Evolutionary conservation across 768 basidiomycete genomes (phyloP).

Genomic region (Phallus indusiatus): DNA sequence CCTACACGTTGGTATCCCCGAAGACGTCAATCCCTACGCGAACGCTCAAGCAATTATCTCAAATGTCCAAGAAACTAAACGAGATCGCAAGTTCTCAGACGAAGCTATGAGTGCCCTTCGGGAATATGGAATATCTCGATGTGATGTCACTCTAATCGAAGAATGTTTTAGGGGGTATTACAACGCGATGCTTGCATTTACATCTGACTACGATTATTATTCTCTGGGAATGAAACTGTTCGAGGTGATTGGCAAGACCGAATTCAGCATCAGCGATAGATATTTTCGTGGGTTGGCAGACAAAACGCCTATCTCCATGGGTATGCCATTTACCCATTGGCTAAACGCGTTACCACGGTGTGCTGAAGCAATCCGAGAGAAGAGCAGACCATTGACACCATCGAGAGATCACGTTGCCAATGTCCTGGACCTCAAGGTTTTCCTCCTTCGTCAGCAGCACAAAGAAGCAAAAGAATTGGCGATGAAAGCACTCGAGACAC

Average conservation of each 20-base stretch:
- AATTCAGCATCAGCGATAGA: conserved; percentile 55
- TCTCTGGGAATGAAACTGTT: conserved; percentile 41
- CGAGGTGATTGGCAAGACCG: conserved; percentile 43
- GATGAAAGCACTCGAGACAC: conserved; percentile 39
- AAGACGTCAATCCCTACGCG: conserved; percentile 12
- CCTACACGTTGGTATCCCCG: conserved; percentile 23
- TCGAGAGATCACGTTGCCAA: conserved; percentile 45
- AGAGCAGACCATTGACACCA: conserved; percentile 26
- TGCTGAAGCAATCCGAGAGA: conserved; percentile 43
- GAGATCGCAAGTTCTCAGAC: conserved; percentile 21
- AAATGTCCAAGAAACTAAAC: conserved; percentile 32
- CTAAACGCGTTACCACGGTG: conserved; percentile 51
- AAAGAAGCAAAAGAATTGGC: conserved; percentile 34
- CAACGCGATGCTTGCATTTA: conserved; percentile 41
- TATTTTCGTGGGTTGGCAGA: conserved; percentile 31
- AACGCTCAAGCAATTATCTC: conserved; percentile 42
- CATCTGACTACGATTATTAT: conserved; percentile 40
- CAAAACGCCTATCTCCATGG: conserved; percentile 31
- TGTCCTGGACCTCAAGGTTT: conserved; percentile 54
- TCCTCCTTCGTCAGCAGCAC: conserved; percentile 39
- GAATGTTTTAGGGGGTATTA: conserved; percentile 38
- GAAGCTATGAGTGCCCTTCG: conserved; percentile 33
- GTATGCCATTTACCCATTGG: conserved; percentile 54
- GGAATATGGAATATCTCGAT: conserved; percentile 38
- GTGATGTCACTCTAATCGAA: conserved; percentile 31